phyloP scores from a whole-genome alignment of 2,329 filamentous ascomycete species.

The Tolypocladium nubicola region DNA sequence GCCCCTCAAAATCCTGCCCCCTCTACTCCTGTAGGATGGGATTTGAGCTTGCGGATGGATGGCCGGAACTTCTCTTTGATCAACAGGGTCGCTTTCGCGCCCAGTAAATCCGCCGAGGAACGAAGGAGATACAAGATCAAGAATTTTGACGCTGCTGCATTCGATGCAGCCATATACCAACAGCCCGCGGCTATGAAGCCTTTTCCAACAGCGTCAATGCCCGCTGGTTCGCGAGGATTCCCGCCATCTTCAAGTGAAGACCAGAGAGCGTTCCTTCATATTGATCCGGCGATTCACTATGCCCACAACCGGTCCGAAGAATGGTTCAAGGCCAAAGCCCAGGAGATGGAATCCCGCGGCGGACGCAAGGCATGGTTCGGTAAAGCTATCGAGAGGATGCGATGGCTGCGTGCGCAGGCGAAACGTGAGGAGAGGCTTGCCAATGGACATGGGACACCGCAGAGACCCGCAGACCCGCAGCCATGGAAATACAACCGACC shows the following conservation, averaged over 20 bases:
- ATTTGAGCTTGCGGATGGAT: background rate
- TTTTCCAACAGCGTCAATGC: conserved; percentile 11
- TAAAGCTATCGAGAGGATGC: conserved; percentile 27
- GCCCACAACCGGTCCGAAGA: conserved; percentile 28
- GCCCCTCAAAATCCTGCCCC: background rate
- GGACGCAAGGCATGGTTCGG: conserved; percentile 41
- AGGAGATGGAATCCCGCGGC: conserved; percentile 38
- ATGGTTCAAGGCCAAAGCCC: conserved; percentile 37
- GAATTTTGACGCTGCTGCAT: conserved; percentile 13
- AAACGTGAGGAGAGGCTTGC: conserved; percentile 4
- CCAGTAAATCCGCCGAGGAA: background rate
- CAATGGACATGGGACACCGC: background rate
- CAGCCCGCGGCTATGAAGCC: conserved; percentile 15
- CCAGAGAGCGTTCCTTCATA: conserved; percentile 28
- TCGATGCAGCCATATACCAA: conserved; percentile 29
- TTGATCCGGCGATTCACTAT: conserved; percentile 42
- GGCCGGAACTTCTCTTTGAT: background rate
- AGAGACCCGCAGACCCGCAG: conserved; percentile 12
- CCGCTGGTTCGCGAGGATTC: conserved; percentile 1
- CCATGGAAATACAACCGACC: conserved; percentile 16
- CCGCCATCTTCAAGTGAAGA: conserved; percentile 8
- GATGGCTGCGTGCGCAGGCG: conserved; percentile 16
- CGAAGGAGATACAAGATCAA: background rate
- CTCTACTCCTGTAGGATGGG: background rate
- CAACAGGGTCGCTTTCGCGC: background rate